Conservation (phyloP, 192 early-diverging fungal genomes). For the Backusella macrospora region DNA sequence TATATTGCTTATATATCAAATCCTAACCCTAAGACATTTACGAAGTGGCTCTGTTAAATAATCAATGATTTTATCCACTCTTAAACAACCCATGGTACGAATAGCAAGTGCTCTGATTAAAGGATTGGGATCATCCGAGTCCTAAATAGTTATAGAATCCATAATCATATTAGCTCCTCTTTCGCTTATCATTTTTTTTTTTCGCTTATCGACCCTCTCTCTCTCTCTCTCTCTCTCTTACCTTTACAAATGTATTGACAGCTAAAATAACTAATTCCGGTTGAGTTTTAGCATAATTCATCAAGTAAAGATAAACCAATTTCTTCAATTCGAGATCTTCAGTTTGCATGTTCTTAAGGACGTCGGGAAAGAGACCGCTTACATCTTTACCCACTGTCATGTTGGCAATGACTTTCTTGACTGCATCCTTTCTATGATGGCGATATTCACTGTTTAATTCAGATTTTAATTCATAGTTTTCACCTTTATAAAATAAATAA, state of each 20-base stretch:
- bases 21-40: constrained; percentile 73
- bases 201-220: not conserved
- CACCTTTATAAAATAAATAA: constrained; percentile 59
- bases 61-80: constrained; percentile 94
- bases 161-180: not conserved
- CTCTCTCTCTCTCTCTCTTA: constrained; percentile 27
- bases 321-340: constrained; percentile 98
- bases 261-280: constrained; percentile 97
- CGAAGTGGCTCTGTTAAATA: constrained; percentile 90
- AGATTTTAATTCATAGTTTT: constrained; percentile 97
- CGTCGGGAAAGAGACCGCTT: constrained; percentile 91
- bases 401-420: constrained; percentile 98
- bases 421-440: constrained; percentile 94
- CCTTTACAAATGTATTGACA: constrained; percentile 97
- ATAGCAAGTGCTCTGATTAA: constrained; percentile 95
- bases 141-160: constrained; percentile 49
- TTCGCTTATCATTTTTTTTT: too few relatives aligned
- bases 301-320: constrained; percentile 96
- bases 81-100: constrained; percentile 97
- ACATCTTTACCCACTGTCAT: constrained; percentile 99
- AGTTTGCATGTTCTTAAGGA: constrained; percentile 99
- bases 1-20: not conserved
- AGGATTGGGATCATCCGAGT: constrained; percentile 93
- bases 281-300: constrained; percentile 97
- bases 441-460: constrained; percentile 98